Evolutionary conservation across 192 early-diverging fungal genomes (phyloP), one percentile per base, ranked within the genome.

Genomic region (Dimargaris xerosporica): DNA sequence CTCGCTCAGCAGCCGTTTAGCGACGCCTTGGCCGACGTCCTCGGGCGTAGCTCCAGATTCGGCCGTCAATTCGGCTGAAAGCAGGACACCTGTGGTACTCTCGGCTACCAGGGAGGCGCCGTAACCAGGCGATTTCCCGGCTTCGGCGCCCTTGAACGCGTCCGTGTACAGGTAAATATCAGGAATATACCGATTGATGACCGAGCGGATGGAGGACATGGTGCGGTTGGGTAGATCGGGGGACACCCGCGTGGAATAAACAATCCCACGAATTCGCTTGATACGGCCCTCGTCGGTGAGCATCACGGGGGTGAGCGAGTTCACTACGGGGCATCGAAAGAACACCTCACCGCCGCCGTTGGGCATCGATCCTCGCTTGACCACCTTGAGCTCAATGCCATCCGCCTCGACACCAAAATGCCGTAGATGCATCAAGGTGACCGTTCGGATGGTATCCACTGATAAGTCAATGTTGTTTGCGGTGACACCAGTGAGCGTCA

Each of bases 131-230:
- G 87, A 91, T 59, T 85, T 71, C 41, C 96, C 94, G 19, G 87
- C 85, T 64, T 98, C 93, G 10, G 84, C 87, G n/a, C 96, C 94
- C 68, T 93, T 93, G 71, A 89, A 96, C 51, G 94, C 90, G 74
- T 97, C 96, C 28, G 96, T 93, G 73, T 93, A 96, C 58, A 99
- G 85, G 68, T 95, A 96, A 41, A 99, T 89, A 69, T 99, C 94
- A 6, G 93, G 93, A 64, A 97, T 94, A 71, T 87, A 97, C 63
- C 83, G 81, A 56, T 94, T 96, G 56, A 99, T 74, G 65, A 92
- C 76, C 5, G 81, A 74, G 48, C 96, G 75, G 25, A 93, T 89
- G 5, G 92, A 75, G 65, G 96, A 88, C 4, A 90, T 87, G 61
- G 94, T 80, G 34, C 96, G 85, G 75, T 97, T 99, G 29, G 96